Evolutionary conservation across 2,329 filamentous ascomycete species (phyloP).

Genomic region (Conoideocrella luteorostrata): DNA sequence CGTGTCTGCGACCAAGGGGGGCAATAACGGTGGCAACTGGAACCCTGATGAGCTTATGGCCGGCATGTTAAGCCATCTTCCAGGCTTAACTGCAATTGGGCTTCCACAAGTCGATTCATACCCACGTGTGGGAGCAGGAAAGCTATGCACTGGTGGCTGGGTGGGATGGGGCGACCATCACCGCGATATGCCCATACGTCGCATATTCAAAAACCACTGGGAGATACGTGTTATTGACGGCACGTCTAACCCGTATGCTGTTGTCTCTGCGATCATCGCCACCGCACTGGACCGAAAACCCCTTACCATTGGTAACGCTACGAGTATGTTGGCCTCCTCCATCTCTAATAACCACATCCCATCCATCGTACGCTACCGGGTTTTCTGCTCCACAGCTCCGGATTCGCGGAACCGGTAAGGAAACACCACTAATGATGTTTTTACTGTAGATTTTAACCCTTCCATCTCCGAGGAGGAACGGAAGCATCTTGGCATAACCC

Average conservation of each 20-base stretch:
- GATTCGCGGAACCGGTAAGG: too few species aligned
- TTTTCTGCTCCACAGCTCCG: too few species aligned
- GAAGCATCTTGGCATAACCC: too few species aligned
- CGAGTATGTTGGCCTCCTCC: too few species aligned
- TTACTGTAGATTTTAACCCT: too few species aligned
- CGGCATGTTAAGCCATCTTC: background rate
- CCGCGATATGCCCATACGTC: conserved; percentile 4
- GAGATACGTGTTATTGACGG: conserved; percentile 6
- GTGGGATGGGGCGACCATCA: conserved; percentile 5
- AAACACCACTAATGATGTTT: too few species aligned
- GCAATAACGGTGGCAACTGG: background rate
- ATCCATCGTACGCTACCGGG: too few species aligned
- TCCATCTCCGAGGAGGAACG: too few species aligned
- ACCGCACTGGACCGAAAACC: background rate
- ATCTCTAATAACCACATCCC: too few species aligned
- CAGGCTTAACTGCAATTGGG: background rate
- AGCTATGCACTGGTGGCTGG: conserved; percentile 1
- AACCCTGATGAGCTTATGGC: conserved; percentile 2
- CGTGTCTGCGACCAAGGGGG: background rate
- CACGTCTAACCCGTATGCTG: conserved; percentile 5
- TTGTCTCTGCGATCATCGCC: background rate
- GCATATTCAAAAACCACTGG: conserved; percentile 3
- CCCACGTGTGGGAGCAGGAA: background rate
- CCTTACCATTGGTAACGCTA: too few species aligned
- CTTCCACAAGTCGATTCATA: conserved; percentile 2